A percentile compares a stretch with the other conserved stretches of the same genome.
phyloP scores from a whole-genome alignment of 1,284 basidiomycete genomes.

The Fereydounia khargensis region DNA sequence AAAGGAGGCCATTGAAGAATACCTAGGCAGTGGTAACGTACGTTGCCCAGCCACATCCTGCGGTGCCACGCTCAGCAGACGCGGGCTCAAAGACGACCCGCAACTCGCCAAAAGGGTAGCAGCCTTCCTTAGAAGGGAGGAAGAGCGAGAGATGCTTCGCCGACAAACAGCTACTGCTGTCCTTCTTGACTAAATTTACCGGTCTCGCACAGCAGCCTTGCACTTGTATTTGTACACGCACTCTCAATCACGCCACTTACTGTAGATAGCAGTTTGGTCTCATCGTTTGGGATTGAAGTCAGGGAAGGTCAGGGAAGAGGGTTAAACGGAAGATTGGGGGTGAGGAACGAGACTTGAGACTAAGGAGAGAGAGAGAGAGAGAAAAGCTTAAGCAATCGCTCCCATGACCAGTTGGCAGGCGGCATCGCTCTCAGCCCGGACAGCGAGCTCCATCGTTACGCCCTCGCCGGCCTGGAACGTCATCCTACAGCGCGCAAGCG shows the following conservation, averaged over 20 bases:
- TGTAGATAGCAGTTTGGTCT: neutral
- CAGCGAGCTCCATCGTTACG: conserved; percentile 89
- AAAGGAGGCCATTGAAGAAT: conserved; percentile 14
- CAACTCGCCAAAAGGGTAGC: conserved; percentile 21
- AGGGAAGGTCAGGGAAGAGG: neutral
- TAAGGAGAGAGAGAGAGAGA: neutral
- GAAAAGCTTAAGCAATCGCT: conserved; percentile 65
- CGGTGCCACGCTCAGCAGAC: conserved; percentile 4
- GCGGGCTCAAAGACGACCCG: conserved; percentile 12
- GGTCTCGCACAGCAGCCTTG: neutral
- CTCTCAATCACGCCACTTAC: neutral
- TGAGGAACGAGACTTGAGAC: neutral
- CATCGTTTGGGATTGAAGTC: conserved; percentile 2
- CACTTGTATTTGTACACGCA: too few relatives aligned
- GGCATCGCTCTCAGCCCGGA: conserved; percentile 85
- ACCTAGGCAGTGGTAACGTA: conserved; percentile 17
- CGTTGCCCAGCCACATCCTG: conserved; percentile 21
- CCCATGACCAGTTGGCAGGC: conserved; percentile 82
- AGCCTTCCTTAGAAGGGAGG: conserved; percentile 26
- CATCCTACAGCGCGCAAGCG: conserved; percentile 91
- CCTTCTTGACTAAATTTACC: conserved; percentile 9
- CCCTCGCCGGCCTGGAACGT: conserved; percentile 84
- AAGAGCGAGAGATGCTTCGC: conserved; percentile 15
- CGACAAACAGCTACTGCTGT: conserved; percentile 18
- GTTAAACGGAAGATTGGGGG: neutral